Evolutionary conservation across 1,139 yeast species (phyloP).

Genomic region (Suhomyces bokatorum): DNA sequence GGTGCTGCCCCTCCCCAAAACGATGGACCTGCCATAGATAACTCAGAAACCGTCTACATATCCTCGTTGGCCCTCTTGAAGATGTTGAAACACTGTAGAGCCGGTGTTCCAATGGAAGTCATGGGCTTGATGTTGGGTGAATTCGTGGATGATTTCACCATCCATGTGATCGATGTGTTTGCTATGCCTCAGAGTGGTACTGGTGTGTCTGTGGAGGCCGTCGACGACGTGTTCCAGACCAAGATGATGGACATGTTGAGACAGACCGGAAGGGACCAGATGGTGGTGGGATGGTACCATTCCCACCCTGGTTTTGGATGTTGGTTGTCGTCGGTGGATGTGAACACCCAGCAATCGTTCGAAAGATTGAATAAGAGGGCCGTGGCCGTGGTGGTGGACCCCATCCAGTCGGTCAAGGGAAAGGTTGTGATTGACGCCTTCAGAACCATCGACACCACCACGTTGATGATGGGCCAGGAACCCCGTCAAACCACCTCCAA

Average conservation of each 20-base stretch:
- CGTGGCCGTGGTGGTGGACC: slow-evolving; percentile 97
- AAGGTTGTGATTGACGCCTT: slow-evolving; percentile 99
- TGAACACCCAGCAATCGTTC: slow-evolving; percentile 94
- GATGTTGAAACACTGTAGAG: slow-evolving; percentile 97
- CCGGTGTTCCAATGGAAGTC: slow-evolving; percentile 99
- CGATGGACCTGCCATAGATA: slow-evolving; percentile 86
- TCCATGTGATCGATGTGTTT: slow-evolving; percentile 95
- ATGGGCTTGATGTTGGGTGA: slow-evolving; percentile 99
- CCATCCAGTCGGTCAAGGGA: slow-evolving; percentile 97
- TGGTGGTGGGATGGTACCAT: slow-evolving; percentile 99
- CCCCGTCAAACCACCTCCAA: slow-evolving; percentile 98
- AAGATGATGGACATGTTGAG: slow-evolving; percentile 99
- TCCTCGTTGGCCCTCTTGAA: slow-evolving; percentile 92
- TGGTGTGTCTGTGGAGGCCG: slow-evolving; percentile 98
- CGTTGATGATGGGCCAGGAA: slow-evolving; percentile 94
- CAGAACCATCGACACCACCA: slow-evolving; percentile 85
- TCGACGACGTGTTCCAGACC: slow-evolving; percentile 97
- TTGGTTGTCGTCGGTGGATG: slow-evolving; percentile 97
- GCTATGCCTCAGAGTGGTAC: slow-evolving; percentile 99
- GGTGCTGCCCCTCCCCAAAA: slow-evolving; percentile 53
- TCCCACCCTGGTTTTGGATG: slow-evolving; percentile 99
- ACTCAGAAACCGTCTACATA: slow-evolving; percentile 93
- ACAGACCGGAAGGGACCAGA: slow-evolving; percentile 97
- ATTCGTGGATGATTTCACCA: slow-evolving; percentile 95
- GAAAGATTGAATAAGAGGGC: slow-evolving; percentile 94